Conservation (phyloP, 116 monocot species). For the Papilionanthe hybrid region DNA sequence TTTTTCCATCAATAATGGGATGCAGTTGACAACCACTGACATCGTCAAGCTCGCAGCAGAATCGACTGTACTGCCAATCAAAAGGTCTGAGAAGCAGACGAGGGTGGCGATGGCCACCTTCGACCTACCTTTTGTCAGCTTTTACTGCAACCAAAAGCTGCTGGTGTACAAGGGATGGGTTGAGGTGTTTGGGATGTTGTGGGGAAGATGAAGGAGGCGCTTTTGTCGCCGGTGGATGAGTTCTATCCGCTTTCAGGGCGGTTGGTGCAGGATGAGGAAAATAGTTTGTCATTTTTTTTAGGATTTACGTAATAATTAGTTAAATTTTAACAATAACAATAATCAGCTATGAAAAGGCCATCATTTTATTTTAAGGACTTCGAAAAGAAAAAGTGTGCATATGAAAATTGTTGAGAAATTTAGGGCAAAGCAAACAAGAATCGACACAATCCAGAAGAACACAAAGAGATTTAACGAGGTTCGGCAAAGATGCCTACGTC, state of each 20-base stretch:
- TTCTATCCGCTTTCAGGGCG: constrained; percentile 74
- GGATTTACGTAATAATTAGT: too few relatives aligned
- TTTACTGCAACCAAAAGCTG: constrained; percentile 99
- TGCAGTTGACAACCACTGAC: background rate
- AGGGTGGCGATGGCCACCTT: constrained; percentile 59
- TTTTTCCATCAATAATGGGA: too few relatives aligned
- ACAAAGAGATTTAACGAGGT: too few relatives aligned
- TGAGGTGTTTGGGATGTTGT: constrained; percentile 22
- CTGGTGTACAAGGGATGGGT: constrained; percentile 45
- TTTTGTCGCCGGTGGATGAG: constrained; percentile 41
- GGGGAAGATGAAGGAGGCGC: constrained; percentile 48
- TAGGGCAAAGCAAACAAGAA: too few relatives aligned
- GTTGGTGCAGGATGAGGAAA: constrained; percentile 56
- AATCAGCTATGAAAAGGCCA: too few relatives aligned
- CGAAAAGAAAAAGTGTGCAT: too few relatives aligned
- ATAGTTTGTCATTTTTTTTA: too few relatives aligned
- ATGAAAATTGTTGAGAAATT: too few relatives aligned
- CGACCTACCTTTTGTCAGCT: constrained; percentile 90
- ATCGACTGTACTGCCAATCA: constrained; percentile 29
- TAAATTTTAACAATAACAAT: too few relatives aligned
- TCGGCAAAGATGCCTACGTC: too few relatives aligned
- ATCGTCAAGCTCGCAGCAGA: constrained; percentile 33
- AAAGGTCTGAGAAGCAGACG: constrained; percentile 9
- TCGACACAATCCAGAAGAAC: too few relatives aligned
- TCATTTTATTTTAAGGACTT: too few relatives aligned